Conservation (phyloP, 305 asterid genomes). For the Solanum hybrid region DNA sequence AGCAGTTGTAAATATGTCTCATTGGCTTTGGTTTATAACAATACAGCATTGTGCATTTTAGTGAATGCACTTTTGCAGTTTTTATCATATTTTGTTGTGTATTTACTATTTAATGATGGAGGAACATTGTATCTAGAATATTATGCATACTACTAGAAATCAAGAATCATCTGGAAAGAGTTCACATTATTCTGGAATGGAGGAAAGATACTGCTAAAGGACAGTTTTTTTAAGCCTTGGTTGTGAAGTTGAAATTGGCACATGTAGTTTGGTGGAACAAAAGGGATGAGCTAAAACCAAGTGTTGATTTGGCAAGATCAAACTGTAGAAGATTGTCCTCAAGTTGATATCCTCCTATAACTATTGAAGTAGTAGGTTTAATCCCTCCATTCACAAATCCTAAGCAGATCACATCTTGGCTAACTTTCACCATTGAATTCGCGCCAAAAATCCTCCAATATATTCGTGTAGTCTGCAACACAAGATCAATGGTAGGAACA, state of each 20-base stretch:
- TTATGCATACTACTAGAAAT: not conserved
- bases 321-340: slow-evolving; percentile 55
- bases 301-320: slow-evolving; percentile 49
- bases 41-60: no score
- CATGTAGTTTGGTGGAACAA: slow-evolving; percentile 39
- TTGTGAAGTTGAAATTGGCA: slow-evolving; percentile 55
- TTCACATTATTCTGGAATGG: not conserved
- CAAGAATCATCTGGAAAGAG: not conserved
- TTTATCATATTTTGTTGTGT: no score
- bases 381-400: slow-evolving; percentile 55
- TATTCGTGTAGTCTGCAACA: slow-evolving; percentile 34
- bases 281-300: slow-evolving; percentile 49
- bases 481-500: slow-evolving; percentile 48
- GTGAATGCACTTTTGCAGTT: no score
- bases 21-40: no score
- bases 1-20: no score
- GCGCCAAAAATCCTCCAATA: slow-evolving; percentile 61
- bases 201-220: not conserved
- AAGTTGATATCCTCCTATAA: slow-evolving; percentile 46
- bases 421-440: slow-evolving; percentile 51
- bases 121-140: no score
- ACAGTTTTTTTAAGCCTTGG: no score
- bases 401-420: slow-evolving; percentile 35
- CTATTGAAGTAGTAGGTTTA: slow-evolving; percentile 47
- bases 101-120: no score